Evolutionary conservation across 164 flowering plant genomes (phyloP).

Genomic region (Vitis riparia): DNA sequence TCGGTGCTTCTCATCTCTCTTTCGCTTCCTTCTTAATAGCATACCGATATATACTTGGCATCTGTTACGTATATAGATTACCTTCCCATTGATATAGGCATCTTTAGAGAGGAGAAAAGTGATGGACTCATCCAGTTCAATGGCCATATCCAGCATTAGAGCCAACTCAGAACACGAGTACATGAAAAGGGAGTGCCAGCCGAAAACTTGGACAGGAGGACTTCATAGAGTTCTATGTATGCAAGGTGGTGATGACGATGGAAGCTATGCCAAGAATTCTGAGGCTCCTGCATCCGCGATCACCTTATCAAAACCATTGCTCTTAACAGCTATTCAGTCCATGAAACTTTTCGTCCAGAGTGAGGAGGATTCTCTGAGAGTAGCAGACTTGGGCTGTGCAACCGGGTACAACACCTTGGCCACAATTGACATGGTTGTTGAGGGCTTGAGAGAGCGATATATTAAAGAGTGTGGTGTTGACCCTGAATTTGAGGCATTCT

Average conservation of each 20-base stretch:
- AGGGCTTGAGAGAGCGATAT: constrained; percentile 20
- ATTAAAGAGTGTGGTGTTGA: constrained; percentile 11
- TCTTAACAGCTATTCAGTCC: constrained; percentile 26
- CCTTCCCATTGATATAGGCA: too few species aligned
- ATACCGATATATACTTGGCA: too few species aligned
- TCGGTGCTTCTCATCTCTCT: too few species aligned
- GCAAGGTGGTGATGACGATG: constrained; percentile 48
- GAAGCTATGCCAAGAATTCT: constrained; percentile 42
- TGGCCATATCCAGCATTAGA: too few species aligned
- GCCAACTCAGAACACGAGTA: too few species aligned
- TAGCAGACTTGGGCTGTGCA: constrained; percentile 53
- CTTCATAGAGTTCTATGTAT: constrained; percentile 42
- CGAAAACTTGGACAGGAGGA: constrained; percentile 12
- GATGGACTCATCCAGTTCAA: too few species aligned
- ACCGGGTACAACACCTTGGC: constrained; percentile 48
- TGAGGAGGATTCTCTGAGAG: constrained; percentile 22
- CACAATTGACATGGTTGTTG: constrained; percentile 35
- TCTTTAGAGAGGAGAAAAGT: too few species aligned
- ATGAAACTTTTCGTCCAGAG: constrained; percentile 23
- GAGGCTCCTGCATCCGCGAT: constrained; percentile 36
- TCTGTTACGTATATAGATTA: too few species aligned
- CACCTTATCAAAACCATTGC: constrained; percentile 34
- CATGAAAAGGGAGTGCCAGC: too few species aligned
- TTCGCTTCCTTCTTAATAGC: too few species aligned
- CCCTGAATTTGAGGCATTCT: constrained; percentile 45